A percentile compares a stretch with the other conserved stretches of the same genome.
Conservation (phyloP, 176 grass and related monocot genomes). For the Oryza coarctata region DNA sequence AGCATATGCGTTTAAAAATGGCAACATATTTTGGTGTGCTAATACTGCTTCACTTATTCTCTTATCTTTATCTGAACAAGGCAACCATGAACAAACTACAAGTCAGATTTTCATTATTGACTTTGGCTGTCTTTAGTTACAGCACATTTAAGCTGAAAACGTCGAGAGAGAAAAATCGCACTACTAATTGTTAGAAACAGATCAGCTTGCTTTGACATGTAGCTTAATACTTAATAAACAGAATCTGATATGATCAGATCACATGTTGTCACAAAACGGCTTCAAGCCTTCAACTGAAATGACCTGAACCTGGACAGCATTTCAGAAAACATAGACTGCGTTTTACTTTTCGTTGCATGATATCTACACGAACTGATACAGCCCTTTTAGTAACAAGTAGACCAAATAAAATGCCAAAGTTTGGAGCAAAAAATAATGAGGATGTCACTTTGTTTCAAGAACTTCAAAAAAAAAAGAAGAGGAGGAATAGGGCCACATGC, state of each 20-base stretch:
- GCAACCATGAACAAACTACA: not conserved
- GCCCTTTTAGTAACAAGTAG: too few species aligned
- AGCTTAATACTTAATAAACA: not conserved
- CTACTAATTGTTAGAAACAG: not conserved
- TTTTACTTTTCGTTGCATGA: too few species aligned
- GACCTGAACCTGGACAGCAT: not conserved
- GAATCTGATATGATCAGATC: not conserved
- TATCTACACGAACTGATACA: too few species aligned
- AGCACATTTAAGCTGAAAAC: not conserved
- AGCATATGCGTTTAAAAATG: not conserved
- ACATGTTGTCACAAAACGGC: not conserved
- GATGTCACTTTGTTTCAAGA: conserved; percentile 17
- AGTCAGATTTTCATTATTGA: not conserved
- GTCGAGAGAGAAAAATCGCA: not conserved
- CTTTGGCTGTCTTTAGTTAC: not conserved
- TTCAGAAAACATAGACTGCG: too few species aligned
- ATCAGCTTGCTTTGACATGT: not conserved
- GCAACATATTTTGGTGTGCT: not conserved
- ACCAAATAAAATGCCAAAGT: conserved; percentile 22
- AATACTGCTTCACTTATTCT: not conserved
- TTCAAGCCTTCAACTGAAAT: not conserved
- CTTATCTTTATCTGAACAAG: not conserved
- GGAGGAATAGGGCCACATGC: conserved; percentile 24
- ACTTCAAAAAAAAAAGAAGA: not conserved
- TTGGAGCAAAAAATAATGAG: conserved; percentile 6